Base-by-base conservation (phyloP, 176 grass and related monocot genomes). In the Lolium perenne region DNA sequence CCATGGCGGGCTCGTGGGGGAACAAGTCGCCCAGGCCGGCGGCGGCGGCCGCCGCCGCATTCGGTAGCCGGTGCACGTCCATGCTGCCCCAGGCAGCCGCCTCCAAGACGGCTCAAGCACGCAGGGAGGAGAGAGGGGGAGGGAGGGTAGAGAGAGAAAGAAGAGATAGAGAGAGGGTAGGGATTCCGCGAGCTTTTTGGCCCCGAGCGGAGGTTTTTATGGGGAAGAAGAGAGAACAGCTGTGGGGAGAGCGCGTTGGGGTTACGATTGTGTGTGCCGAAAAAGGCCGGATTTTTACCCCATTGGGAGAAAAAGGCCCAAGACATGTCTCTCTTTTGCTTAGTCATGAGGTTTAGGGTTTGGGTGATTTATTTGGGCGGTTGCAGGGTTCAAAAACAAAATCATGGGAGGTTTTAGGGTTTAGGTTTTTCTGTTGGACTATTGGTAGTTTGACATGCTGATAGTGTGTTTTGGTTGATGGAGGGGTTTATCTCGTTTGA, bases 41-140 rank as follows among this genome's bases (percentile, higher is more conserved):
- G 64, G 63, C 74, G 65, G 65, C 6, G 3, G 17, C 73, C 49
- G 58, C 4, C 48, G 53, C 57, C 20, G 80, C 89, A 91, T 84
- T 91, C n/a, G 50, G 49, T 3, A 59, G 60, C 15, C 59, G 60
- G 68, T 87, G 80, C 76, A 87, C 81, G 77, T 91, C 81, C 89
- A 90, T 90, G 89, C 22, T 21, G 61, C 14, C 32, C 1, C 2
- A 32, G 14, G 8, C 73, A 40, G 29, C 72, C 41, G 63, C 72
- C n/a, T 54, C 48, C 20, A 59, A 22, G 16, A 26, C 77, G 64
- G 26, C 46, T 43, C 8, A 47, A 10, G 1, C 46, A 10, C 46
- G 10, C 48, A 17, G 10, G 71, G 11, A 54, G 48, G 57, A 47
- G 74, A 26, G 46, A 12, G 14, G 22, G 51, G 20, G 9, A 56